These are phyloP conservation scores for Capsella bursapastoris DNA, from an alignment of 345 rosid species.

Conservation along the genomic window DNA sequence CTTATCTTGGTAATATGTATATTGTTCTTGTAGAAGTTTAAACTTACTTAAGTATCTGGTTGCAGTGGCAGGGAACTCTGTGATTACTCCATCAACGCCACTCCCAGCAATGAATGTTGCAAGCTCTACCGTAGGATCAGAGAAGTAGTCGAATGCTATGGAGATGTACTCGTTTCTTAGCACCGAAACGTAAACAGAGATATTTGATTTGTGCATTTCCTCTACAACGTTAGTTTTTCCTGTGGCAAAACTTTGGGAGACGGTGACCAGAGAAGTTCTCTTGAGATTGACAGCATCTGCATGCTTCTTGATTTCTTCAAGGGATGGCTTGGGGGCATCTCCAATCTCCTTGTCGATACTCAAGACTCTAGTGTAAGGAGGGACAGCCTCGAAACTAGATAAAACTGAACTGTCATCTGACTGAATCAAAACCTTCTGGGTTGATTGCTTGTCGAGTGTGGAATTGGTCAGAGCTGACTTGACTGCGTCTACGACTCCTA, in stretches of 20 bases:
- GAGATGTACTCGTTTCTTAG: conserved; percentile 70
- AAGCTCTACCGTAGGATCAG: conserved; percentile 73
- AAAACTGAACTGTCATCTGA: conserved; percentile 84
- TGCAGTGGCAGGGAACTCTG: conserved; percentile 84
- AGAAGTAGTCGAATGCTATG: conserved; percentile 66
- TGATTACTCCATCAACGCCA: conserved; percentile 68
- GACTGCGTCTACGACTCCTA: conserved; percentile 59
- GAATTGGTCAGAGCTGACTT: conserved; percentile 63
- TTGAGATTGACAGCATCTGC: conserved; percentile 65
- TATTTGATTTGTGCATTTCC: conserved; percentile 63
- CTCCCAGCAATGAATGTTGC: conserved; percentile 60
- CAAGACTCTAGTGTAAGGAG: conserved; percentile 63
- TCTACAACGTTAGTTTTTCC: conserved; percentile 51
- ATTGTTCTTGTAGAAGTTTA: conserved; percentile 12
- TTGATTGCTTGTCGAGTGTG: conserved; percentile 68
- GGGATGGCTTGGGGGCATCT: conserved; percentile 54
- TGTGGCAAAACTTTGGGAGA: conserved; percentile 48
- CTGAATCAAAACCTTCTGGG: conserved; percentile 70
- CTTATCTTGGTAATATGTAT: conserved; percentile 9
- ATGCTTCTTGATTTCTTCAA: conserved; percentile 68
- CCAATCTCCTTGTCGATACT: conserved; percentile 53
- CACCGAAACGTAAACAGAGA: conserved; percentile 67
- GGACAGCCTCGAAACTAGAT: conserved; percentile 50
- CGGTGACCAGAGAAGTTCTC: conserved; percentile 51
- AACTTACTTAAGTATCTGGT: conserved; percentile 72